A percentile compares a stretch with the other conserved stretches of the same genome.
These are phyloP conservation scores for Lathyrus tuberosus DNA, from an alignment of 306 rosid genomes.

Conservation along the genomic window DNA sequence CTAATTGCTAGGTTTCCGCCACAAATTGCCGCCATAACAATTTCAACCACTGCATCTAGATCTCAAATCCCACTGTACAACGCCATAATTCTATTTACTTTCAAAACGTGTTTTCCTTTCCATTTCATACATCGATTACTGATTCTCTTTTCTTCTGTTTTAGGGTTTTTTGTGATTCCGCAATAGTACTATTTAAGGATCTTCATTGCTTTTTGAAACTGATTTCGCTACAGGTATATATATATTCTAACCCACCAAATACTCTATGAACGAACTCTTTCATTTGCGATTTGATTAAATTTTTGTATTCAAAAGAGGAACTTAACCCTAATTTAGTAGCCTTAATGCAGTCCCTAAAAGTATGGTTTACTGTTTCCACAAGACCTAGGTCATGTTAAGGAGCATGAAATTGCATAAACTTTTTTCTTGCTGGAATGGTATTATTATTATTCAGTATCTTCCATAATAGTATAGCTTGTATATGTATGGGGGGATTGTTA, in stretches of 20 bases:
- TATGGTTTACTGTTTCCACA: not conserved
- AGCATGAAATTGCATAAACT: not conserved
- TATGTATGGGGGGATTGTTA: not conserved
- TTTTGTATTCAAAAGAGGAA: not conserved
- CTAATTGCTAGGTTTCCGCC: conserved; percentile 3
- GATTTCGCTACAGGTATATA: conserved; percentile 14
- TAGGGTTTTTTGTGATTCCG: not conserved
- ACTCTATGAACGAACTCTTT: too few relatives aligned
- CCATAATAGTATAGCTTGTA: not conserved
- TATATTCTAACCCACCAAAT: not conserved
- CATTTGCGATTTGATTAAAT: not conserved
- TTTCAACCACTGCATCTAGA: not conserved
- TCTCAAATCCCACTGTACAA: not conserved
- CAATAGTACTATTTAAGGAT: not conserved
- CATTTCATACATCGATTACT: not conserved
- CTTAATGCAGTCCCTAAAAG: not conserved
- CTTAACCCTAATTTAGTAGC: not conserved
- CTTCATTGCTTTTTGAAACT: not conserved
- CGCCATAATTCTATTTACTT: not conserved
- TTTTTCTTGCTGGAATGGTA: not conserved
- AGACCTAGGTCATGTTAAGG: not conserved
- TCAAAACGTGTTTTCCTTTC: not conserved
- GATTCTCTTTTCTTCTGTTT: not conserved
- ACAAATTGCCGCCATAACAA: conserved; percentile 9
- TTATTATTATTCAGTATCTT: not conserved